Conservation (phyloP, 2,329 filamentous ascomycete species). For the Colletotrichum plurivorum region DNA sequence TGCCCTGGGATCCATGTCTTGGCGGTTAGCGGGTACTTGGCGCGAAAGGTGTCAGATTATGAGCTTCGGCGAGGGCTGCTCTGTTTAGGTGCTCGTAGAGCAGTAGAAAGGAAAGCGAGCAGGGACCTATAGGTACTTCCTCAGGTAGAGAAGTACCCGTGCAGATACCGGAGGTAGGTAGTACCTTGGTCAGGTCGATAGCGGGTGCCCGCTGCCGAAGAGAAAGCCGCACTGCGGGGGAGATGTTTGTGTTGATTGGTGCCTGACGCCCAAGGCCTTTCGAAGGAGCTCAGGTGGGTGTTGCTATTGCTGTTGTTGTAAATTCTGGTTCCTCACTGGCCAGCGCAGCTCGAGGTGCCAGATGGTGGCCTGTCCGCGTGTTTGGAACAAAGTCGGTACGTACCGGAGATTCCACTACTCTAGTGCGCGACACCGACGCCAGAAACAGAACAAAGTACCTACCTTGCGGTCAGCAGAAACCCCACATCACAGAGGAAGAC, state of each 20-base stretch:
- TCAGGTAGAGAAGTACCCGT: neutral
- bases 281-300: neutral
- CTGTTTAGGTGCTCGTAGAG: neutral
- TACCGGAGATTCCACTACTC: constrained; percentile 5
- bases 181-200: too few species aligned
- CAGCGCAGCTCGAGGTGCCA: too few species aligned
- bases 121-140: neutral
- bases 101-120: neutral
- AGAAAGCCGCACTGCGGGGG: too few species aligned
- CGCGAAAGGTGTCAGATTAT: constrained; percentile 33
- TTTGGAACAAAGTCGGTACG: constrained; percentile 29
- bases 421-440: constrained; percentile 23
- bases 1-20: constrained; percentile 39
- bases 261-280: constrained; percentile 16
- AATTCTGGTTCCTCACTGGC: neutral
- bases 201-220: too few species aligned
- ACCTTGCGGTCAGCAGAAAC: constrained; percentile 10
- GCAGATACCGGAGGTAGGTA: too few species aligned
- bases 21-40: constrained; percentile 37
- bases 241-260: constrained; percentile 18
- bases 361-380: constrained; percentile 19
- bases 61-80: constrained; percentile 13
- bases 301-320: constrained; percentile 23
- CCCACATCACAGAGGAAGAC: constrained; percentile 24
- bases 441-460: constrained; percentile 40